phyloP scores from a whole-genome alignment of 495 filamentous ascomycete species.

The Xanthoparmelia taractica region DNA sequence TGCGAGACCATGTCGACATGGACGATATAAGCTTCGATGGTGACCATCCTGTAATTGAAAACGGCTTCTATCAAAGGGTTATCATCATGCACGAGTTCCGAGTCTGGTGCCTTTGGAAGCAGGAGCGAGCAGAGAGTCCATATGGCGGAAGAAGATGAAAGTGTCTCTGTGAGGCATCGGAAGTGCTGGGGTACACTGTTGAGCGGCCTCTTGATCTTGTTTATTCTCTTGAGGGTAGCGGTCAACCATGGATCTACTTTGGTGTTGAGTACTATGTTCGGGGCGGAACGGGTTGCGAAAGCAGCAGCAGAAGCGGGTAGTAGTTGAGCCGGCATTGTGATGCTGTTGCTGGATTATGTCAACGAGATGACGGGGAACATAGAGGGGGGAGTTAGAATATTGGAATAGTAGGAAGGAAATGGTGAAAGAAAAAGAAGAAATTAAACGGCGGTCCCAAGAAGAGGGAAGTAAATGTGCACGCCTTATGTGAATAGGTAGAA shows the following conservation, averaged over 20 bases:
- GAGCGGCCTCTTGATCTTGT: constrained; percentile 92
- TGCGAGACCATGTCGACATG: constrained; percentile 98
- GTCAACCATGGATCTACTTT: constrained; percentile 98
- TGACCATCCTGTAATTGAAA: constrained; percentile 89
- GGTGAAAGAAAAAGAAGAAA: constrained; percentile 27
- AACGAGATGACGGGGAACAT: constrained; percentile 22
- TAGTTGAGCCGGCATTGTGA: constrained; percentile 82
- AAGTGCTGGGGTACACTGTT: constrained; percentile 97
- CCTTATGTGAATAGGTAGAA: constrained; percentile 34
- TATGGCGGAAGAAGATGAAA: constrained; percentile 85
- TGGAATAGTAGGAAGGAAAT: constrained; percentile 43
- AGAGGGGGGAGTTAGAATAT: constrained; percentile 21
- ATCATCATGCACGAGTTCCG: constrained; percentile 74
- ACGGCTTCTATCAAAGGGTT: constrained; percentile 87
- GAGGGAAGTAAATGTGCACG: constrained; percentile 52
- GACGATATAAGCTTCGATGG: constrained; percentile 95
- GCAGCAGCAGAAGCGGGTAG: constrained; percentile 92
- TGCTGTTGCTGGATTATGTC: constrained; percentile 27
- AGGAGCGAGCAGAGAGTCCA: constrained; percentile 94
- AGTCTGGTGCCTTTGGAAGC: constrained; percentile 82
- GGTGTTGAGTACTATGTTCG: constrained; percentile 86
- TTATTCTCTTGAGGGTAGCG: constrained; percentile 91
- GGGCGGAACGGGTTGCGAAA: constrained; percentile 90
- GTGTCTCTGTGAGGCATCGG: constrained; percentile 90
- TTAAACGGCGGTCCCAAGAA: constrained; percentile 44